Percentiles rank a stretch among this genome's conserved stretches.
Conservation (phyloP, 192 early-diverging fungal species). For the Coemansia sp. region DNA sequence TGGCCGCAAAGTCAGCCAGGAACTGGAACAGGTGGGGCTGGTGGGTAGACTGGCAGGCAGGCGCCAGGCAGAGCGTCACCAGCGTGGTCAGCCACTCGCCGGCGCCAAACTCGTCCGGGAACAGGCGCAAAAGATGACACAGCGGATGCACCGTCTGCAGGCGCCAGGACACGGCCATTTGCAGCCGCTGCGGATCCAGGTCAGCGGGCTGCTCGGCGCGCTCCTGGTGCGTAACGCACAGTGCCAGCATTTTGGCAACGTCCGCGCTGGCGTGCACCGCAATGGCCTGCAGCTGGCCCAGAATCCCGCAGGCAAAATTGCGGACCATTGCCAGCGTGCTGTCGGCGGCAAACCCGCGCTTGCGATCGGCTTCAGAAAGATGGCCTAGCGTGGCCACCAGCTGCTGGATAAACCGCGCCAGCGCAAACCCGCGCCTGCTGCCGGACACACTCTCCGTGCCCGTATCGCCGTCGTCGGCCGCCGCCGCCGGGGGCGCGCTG, state of each 20-base stretch:
- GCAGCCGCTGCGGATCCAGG: conserved; percentile 1
- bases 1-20: conserved; percentile 35
- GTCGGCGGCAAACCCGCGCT: background rate
- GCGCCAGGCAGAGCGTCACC: conserved; percentile 29
- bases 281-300: conserved; percentile 39
- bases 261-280: conserved; percentile 8
- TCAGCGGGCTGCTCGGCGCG: background rate
- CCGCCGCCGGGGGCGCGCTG: background rate
- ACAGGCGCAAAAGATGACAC: conserved; percentile 28
- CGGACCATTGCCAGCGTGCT: conserved; percentile 10
- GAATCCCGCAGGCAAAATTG: conserved; percentile 18
- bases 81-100: conserved; percentile 43
- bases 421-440: conserved; percentile 7
- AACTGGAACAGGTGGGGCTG: conserved; percentile 5
- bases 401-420: conserved; percentile 16
- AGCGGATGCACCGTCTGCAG: conserved; percentile 28
- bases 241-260: conserved; percentile 10
- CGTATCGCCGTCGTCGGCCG: background rate
- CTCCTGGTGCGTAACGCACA: background rate
- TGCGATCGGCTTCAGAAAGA: background rate
- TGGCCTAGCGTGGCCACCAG: conserved; percentile 14
- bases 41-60: conserved; percentile 9
- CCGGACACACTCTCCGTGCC: background rate
- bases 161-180: conserved; percentile 21
- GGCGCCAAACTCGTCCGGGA: conserved; percentile 40